Conservation (phyloP, 495 filamentous ascomycete genomes). For the Pseudotulostoma volvatum region DNA sequence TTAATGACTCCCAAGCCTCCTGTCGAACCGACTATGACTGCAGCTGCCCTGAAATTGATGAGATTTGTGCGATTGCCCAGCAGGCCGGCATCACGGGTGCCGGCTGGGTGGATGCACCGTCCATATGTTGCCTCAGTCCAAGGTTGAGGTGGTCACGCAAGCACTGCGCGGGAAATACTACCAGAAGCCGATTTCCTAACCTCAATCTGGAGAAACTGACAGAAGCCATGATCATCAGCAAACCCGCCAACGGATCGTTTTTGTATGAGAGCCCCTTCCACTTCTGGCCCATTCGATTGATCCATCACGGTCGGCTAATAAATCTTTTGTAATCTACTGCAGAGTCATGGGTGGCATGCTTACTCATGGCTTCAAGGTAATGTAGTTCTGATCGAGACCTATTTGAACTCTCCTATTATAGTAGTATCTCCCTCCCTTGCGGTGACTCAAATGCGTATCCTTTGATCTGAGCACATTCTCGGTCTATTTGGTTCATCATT, state of each 20-base stretch:
- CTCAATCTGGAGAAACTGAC: slow-evolving; percentile 57
- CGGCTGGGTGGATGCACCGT: slow-evolving; percentile 93
- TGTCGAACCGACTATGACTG: slow-evolving; percentile 80
- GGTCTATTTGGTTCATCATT: no score
- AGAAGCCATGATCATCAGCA: slow-evolving; percentile 75
- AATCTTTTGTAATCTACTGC: neutral
- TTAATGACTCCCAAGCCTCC: slow-evolving; percentile 79
- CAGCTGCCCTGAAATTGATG: slow-evolving; percentile 76
- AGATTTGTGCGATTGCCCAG: slow-evolving; percentile 65
- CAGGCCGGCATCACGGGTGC: slow-evolving; percentile 77
- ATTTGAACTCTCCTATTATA: no score
- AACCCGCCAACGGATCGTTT: slow-evolving; percentile 43
- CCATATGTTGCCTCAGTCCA: slow-evolving; percentile 75
- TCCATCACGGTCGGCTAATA: neutral
- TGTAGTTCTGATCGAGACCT: no score
- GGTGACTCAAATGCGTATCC: no score
- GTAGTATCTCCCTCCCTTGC: no score
- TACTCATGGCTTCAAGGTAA: no score
- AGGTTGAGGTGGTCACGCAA: slow-evolving; percentile 63
- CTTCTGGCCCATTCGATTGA: slow-evolving; percentile 2
- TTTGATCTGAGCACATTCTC: no score
- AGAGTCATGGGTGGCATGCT: slow-evolving; percentile 30
- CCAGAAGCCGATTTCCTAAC: slow-evolving; percentile 45
- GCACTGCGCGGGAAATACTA: slow-evolving; percentile 76
- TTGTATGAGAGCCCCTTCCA: no score